Evolutionary conservation across 2,329 filamentous ascomycete genomes (phyloP).

Genomic region (Xenoacremonium recifei): DNA sequence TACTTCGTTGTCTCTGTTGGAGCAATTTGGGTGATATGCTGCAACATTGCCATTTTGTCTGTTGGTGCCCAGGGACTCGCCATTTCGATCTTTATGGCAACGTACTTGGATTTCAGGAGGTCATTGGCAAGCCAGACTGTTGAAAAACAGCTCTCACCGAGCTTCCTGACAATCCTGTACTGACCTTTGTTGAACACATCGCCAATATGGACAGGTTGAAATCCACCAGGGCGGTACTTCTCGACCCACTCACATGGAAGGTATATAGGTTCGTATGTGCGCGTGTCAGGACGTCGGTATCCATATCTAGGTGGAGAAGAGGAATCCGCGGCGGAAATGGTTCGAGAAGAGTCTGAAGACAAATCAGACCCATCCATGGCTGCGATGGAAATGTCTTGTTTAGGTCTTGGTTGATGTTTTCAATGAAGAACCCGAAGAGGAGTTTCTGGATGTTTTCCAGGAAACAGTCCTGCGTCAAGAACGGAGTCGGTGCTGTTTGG

Average conservation of each 20-base stretch:
- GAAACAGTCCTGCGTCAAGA: too few species aligned
- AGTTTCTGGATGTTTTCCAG: too few species aligned
- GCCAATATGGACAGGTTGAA: neutral
- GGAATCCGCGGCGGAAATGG: too few species aligned
- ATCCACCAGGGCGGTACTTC: neutral
- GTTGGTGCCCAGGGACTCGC: neutral
- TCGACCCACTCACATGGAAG: neutral
- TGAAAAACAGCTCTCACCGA: neutral
- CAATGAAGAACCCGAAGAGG: too few species aligned
- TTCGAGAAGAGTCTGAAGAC: too few species aligned
- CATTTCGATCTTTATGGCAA: neutral
- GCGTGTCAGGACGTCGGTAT: too few species aligned
- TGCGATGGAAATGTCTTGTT: too few species aligned
- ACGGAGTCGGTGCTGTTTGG: too few species aligned
- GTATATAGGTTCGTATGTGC: neutral
- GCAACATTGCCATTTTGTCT: neutral
- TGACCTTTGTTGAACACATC: neutral
- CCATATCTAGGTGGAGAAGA: too few species aligned
- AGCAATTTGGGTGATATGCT: neutral
- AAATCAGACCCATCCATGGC: too few species aligned
- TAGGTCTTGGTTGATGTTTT: too few species aligned
- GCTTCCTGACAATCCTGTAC: neutral
- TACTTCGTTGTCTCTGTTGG: neutral
- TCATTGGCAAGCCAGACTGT: neutral
- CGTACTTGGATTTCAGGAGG: neutral